Base-by-base conservation (phyloP, 352 stramenopile genomes). In the Pythium grandisporangium region DNA sequence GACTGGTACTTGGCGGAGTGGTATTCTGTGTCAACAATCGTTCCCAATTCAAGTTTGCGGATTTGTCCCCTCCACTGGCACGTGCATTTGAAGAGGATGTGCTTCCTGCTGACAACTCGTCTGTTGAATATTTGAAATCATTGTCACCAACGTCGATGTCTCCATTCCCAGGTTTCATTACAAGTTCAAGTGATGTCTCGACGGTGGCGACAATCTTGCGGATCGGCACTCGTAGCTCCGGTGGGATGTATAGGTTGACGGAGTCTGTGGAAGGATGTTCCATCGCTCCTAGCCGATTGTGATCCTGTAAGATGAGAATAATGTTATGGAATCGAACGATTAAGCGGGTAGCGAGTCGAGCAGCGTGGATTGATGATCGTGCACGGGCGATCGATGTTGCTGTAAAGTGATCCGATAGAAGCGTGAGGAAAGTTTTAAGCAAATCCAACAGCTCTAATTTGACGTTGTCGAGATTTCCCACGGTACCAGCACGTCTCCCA, bases 231-330 rank as follows among this genome's bases (percentile, higher is more conserved):
- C 72, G 72, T 10, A 91, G 54, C 19, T 86, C 72, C 0, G 74
- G 63, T 21, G 70, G 64, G 25, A 66, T 78, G 7, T 45, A 56
- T 25, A 91, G 44, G 36, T 85, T 59, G 24, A 88, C 42, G 4
- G 66, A 67, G 37, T 82, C 70, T 41, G 77, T 69, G 24, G 55
- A 77, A 1, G 77, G 65, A 36, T 90, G 77, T 27, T 40, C 55
- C 30, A 73, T 67, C 6, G 30, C 42, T 14, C 37, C 17, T 2
- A 91, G 27, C 14, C 51, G 50, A 6, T 55, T 14, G 7, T 44
- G 50, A 4, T 66, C 73, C 70, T 91, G 74, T 4, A 81, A 51
- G n/a, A 85, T 35, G 14, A 91, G 27, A 37, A 88, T 79, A n/a
- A 88, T 55, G 10, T 61, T 56, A 33, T 88, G 58, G 20, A 88